A percentile compares a stretch with the other conserved stretches of the same genome.
Evolutionary conservation across 108 stramenopile species (phyloP).

Genomic region (Ochromonas danica): DNA sequence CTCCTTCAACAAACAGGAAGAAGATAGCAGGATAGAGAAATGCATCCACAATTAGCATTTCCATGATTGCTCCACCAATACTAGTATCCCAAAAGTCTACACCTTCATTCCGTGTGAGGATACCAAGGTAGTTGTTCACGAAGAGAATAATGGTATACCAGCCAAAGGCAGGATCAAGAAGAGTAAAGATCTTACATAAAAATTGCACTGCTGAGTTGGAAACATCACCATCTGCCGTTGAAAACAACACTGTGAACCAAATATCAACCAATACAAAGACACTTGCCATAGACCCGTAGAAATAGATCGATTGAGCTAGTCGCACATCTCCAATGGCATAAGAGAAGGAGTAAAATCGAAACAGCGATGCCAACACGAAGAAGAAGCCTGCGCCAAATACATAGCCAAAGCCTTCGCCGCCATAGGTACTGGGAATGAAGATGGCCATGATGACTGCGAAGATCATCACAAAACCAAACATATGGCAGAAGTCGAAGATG

Average conservation of each 20-base stretch:
- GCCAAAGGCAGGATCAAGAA: slow-evolving; percentile 24
- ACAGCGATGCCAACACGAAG: background rate
- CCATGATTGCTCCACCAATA: background rate
- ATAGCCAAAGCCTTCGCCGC: background rate
- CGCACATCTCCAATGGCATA: background rate
- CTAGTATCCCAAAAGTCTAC: background rate
- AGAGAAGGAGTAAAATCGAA: slow-evolving; percentile 25
- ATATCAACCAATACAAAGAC: background rate
- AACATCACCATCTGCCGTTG: background rate
- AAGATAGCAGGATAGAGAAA: background rate
- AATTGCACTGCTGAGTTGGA: background rate
- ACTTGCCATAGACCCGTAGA: slow-evolving; percentile 25
- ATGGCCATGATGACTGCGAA: background rate
- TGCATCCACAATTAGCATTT: background rate
- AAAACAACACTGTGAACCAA: background rate
- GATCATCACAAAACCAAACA: background rate
- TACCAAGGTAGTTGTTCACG: slow-evolving; percentile 1
- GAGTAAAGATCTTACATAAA: background rate
- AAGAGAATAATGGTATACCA: background rate
- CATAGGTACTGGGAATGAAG: background rate
- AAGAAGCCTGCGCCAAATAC: background rate
- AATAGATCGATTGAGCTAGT: slow-evolving; percentile 22
- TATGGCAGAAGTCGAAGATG: slow-evolving; percentile 9
- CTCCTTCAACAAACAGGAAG: background rate
- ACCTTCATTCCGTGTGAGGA: background rate